Evolutionary conservation across 306 rosid genomes (phyloP).

Genomic region (Quercus gilva): DNA sequence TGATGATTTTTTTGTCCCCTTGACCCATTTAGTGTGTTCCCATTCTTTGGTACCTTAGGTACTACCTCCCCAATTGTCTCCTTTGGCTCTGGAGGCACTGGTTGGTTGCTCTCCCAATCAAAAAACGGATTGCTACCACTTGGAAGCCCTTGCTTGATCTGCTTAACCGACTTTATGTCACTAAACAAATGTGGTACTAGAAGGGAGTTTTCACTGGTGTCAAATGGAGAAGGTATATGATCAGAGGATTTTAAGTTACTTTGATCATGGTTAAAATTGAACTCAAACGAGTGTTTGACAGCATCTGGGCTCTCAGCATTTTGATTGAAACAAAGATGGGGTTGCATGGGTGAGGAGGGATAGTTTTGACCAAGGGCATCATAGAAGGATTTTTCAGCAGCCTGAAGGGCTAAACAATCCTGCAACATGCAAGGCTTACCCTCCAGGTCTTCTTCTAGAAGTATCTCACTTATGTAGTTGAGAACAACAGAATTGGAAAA

Average conservation of each 20-base stretch:
- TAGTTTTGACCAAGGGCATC: neutral
- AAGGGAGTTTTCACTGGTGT: neutral
- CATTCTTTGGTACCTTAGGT: neutral
- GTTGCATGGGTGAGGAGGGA: constrained; percentile 6
- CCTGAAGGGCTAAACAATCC: neutral
- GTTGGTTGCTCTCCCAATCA: neutral
- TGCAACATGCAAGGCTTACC: neutral
- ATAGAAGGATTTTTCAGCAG: neutral
- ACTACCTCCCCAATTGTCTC: neutral
- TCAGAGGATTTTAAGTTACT: neutral
- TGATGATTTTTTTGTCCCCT: constrained; percentile 36
- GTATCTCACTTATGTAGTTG: neutral
- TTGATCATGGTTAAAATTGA: neutral
- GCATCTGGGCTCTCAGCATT: constrained; percentile 27
- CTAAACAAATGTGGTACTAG: neutral
- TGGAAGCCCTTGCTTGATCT: neutral
- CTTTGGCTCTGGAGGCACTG: neutral
- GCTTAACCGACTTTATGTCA: neutral
- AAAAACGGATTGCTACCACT: neutral
- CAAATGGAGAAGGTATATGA: neutral
- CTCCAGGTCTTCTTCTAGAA: neutral
- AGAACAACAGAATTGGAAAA: neutral
- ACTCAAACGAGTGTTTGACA: constrained; percentile 19
- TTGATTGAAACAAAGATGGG: constrained; percentile 2
- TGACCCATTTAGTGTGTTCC: neutral